These are phyloP conservation scores for Circinella minor DNA, from an alignment of 371 early-diverging fungal species.

Conservation along the genomic window DNA sequence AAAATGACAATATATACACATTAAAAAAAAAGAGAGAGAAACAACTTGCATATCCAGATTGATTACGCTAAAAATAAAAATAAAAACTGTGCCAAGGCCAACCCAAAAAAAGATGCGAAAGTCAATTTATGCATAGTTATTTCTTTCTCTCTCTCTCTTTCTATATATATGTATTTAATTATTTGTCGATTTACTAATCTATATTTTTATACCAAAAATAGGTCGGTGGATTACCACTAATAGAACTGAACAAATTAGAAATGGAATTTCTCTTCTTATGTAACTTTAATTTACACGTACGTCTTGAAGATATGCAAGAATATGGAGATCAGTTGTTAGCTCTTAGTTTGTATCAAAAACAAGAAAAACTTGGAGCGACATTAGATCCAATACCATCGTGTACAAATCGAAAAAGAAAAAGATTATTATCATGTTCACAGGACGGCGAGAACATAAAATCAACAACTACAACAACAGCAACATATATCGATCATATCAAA, in stretches of 20 bases:
- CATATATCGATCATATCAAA: background rate
- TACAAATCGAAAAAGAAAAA: background rate
- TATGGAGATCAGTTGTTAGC: conserved; percentile 62
- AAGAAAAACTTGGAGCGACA: background rate
- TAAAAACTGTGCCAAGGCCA: too few species aligned
- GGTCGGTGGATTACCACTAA: conserved; percentile 87
- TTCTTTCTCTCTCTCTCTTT: background rate
- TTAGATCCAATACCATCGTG: background rate
- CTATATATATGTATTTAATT: too few species aligned
- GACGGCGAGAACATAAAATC: background rate
- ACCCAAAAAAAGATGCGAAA: background rate
- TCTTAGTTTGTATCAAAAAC: background rate
- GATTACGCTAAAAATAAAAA: too few species aligned
- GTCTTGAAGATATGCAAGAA: conserved; percentile 70
- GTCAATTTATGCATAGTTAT: conserved; percentile 8
- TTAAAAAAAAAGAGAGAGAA: background rate
- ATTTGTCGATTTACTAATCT: too few species aligned
- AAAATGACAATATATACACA: conserved; percentile 8
- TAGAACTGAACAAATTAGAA: conserved; percentile 88
- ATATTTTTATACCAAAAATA: conserved; percentile 17
- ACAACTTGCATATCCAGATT: conserved; percentile 1
- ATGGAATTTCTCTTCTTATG: conserved; percentile 86
- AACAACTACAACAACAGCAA: background rate
- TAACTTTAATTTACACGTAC: conserved; percentile 80
- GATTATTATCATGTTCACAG: background rate